phyloP scores from a whole-genome alignment of 192 early-diverging fungal species.

The Backusella sp. region DNA sequence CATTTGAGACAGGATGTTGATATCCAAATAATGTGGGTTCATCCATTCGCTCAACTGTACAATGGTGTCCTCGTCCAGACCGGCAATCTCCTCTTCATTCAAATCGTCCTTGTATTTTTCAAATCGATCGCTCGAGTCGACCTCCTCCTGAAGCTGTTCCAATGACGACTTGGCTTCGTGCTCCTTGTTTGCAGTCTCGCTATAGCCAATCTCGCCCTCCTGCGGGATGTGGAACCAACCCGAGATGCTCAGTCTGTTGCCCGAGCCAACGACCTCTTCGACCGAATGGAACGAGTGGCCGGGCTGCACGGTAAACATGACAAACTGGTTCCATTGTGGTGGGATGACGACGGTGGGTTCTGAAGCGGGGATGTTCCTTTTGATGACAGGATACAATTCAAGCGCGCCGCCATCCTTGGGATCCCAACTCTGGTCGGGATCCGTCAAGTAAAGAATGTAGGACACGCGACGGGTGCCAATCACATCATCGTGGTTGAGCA shows the following conservation, averaged over 20 bases:
- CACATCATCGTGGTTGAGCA: slow-evolving; percentile 80
- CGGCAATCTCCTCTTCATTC: slow-evolving; percentile 22
- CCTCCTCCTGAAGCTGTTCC: slow-evolving; percentile 50
- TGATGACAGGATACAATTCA: slow-evolving; percentile 72
- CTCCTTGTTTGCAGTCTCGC: slow-evolving; percentile 41
- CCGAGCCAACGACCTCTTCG: slow-evolving; percentile 63
- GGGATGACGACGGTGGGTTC: slow-evolving; percentile 55
- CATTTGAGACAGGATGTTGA: slow-evolving; percentile 47
- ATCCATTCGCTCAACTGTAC: slow-evolving; percentile 48
- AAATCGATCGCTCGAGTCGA: slow-evolving; percentile 21
- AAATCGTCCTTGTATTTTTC: slow-evolving; percentile 34
- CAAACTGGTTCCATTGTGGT: slow-evolving; percentile 77
- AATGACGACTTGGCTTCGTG: slow-evolving; percentile 53
- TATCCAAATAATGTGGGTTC: slow-evolving; percentile 65
- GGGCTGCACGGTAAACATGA: slow-evolving; percentile 76
- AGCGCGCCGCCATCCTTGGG: slow-evolving; percentile 67
- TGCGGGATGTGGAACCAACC: slow-evolving; percentile 83
- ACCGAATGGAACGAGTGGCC: slow-evolving; percentile 81
- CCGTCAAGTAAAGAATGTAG: slow-evolving; percentile 77
- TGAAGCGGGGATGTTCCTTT: slow-evolving; percentile 57
- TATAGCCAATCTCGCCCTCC: slow-evolving; percentile 67
- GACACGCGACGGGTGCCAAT: slow-evolving; percentile 75
- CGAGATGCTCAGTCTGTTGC: slow-evolving; percentile 61
- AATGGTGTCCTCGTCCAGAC: slow-evolving; percentile 50
- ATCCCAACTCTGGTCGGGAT: slow-evolving; percentile 59